These are phyloP conservation scores for Fusarium foetens DNA, from an alignment of 2,329 filamentous ascomycete species.

Conservation along the genomic window DNA sequence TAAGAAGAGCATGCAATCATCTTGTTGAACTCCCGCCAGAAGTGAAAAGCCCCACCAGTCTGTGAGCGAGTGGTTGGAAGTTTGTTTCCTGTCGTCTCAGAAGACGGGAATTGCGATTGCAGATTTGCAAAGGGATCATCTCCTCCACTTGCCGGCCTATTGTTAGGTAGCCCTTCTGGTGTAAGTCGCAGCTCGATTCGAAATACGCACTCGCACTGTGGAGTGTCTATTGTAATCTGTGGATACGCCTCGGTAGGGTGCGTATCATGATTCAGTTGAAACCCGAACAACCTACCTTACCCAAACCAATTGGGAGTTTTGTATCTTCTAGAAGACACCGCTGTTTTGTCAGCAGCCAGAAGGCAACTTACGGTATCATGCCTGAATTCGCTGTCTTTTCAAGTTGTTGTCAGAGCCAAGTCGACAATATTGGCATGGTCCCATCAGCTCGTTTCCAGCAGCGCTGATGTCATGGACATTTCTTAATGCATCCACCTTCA, in stretches of 20 bases:
- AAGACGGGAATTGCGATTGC: conserved; percentile 15
- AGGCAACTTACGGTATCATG: conserved; percentile 10
- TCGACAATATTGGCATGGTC: conserved; percentile 6
- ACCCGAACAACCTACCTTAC: background rate
- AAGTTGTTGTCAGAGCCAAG: background rate
- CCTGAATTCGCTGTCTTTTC: background rate
- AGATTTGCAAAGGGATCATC: conserved; percentile 17
- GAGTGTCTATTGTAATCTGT: conserved; percentile 25
- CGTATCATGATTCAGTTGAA: conserved; percentile 34
- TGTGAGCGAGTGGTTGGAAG: background rate
- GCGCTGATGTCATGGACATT: conserved; percentile 25
- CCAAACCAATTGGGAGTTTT: conserved; percentile 4
- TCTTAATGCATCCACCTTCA: conserved; percentile 16
- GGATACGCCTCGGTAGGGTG: conserved; percentile 21
- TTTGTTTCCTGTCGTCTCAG: conserved; percentile 14
- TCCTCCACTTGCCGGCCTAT: background rate
- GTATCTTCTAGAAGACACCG: conserved; percentile 32
- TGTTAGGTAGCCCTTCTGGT: background rate
- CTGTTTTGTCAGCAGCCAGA: conserved; percentile 20
- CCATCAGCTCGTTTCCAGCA: conserved; percentile 4
- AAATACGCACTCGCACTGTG: conserved; percentile 35
- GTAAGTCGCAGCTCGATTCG: background rate
- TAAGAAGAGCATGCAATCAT: conserved; percentile 23
- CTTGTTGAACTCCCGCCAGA: conserved; percentile 26
- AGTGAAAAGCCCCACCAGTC: background rate